These are phyloP conservation scores for Theobroma grandiflorum DNA, from an alignment of 441 rosid species.

Conservation along the genomic window DNA sequence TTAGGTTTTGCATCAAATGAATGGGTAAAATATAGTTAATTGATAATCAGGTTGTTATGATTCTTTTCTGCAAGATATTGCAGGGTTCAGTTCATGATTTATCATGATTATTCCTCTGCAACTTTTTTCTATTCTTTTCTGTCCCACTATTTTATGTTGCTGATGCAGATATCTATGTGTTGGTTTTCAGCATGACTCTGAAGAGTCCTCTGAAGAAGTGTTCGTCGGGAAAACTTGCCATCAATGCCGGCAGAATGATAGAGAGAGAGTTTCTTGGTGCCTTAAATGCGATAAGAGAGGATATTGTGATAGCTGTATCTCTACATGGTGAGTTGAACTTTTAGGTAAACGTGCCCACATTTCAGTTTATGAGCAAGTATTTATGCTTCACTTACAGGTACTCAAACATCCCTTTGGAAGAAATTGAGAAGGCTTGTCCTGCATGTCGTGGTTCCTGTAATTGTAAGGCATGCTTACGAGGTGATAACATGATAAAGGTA, in stretches of 20 bases:
- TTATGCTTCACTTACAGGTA: conserved; percentile 59
- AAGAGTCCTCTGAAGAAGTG: conserved; percentile 69
- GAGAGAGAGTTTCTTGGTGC: conserved; percentile 75
- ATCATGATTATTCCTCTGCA: not conserved
- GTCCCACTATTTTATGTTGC: not conserved
- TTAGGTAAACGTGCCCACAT: conserved; percentile 20
- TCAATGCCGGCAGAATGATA: conserved; percentile 77
- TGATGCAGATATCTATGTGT: conserved; percentile 27
- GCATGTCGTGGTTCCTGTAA: conserved; percentile 91
- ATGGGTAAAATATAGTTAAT: not conserved
- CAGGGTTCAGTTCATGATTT: conserved; percentile 5
- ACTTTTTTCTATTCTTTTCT: not conserved
- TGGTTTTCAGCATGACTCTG: conserved; percentile 72
- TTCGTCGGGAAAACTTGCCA: conserved; percentile 82
- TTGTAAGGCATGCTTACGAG: conserved; percentile 88
- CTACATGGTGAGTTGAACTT: conserved; percentile 64
- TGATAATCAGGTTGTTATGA: not conserved
- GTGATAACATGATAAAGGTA: conserved; percentile 90
- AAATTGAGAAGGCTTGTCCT: conserved; percentile 88
- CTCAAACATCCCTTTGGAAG: conserved; percentile 67
- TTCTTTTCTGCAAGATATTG: not conserved
- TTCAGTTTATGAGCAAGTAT: conserved; percentile 22
- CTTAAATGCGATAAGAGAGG: conserved; percentile 85
- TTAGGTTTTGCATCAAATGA: not conserved
- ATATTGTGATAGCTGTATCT: conserved; percentile 79